Base-by-base conservation (phyloP, 1,284 basidiomycete genomes). In the Schizophyllum commune region DNA sequence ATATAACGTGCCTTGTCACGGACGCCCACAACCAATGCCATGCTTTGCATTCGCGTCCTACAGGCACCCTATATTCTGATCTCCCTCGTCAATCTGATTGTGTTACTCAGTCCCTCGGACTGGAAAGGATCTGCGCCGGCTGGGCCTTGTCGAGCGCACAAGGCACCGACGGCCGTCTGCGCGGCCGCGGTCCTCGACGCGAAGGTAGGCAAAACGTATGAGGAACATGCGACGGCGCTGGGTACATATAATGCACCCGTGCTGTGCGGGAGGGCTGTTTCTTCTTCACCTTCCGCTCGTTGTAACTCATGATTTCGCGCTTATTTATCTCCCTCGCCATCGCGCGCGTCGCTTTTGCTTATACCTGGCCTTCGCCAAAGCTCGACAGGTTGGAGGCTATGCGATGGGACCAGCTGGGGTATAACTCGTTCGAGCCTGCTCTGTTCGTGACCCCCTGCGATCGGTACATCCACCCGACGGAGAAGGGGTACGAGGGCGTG, bases 301-400 rank as follows among this genome's bases (percentile, higher is more conserved):
- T 47, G 8, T 47, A 4, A 3, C 2, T 4, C 9, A 47, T 47
- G 39, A 17, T 32, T 32, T 57, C 56, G 56, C 22, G 32, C 15
- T 57, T 33, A 13, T 19, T 20, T 19, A 15, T 47, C 57, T 39
- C n/a, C n/a, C 17, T 21, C 33, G 34, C 19, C 5, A 34, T 21
- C 9, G 57, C 57, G 39, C 33, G 33, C 20, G 21, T 17, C 33
- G 57, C 47, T 47, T 15, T 33, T 21, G 61, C 58, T 34, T 62
- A 60, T 52, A 17, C 59, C 58, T 62, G 61, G 61, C 61, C 61
- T 22, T 62, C 61, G 19, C 61, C 61, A 22, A 58, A 62, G 32
- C 61, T 62, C 52, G 61, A 62, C 32, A 52, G 56, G 34, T 58
- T 62, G 52, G 61, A 62, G 39, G 61, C 61, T 20, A 32, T 60